Conservation (phyloP, 2,329 filamentous ascomycete genomes). For the Diaporthe amygdali region DNA sequence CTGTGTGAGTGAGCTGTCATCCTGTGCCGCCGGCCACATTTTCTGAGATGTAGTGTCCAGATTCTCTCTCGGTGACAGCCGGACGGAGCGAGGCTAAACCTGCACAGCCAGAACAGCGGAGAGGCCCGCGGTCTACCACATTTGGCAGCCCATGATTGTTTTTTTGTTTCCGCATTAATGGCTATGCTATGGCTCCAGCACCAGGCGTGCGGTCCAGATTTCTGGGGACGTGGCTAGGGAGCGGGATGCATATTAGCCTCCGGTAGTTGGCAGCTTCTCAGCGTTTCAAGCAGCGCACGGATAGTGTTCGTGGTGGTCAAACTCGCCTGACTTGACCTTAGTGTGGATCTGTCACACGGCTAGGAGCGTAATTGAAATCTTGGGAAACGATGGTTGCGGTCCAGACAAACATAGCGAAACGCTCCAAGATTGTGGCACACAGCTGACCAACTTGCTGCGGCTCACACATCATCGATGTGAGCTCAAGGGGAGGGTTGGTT, state of each 20-base stretch:
- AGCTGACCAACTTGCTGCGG: not conserved
- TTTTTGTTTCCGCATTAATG: slow-evolving; percentile 1
- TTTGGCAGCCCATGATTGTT: not conserved
- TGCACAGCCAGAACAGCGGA: not conserved
- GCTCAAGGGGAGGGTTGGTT: not conserved
- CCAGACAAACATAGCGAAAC: slow-evolving; percentile 8
- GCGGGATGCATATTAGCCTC: not conserved
- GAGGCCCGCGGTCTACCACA: not conserved
- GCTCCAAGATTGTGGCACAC: slow-evolving; percentile 2
- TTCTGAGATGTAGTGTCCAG: not conserved
- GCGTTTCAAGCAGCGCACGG: slow-evolving; percentile 13
- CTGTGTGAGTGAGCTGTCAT: not conserved
- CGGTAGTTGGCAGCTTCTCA: slow-evolving; percentile 14
- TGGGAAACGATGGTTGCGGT: not conserved
- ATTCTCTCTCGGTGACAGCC: not conserved
- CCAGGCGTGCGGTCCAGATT: not conserved
- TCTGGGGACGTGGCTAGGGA: not conserved
- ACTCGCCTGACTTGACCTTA: slow-evolving; percentile 7
- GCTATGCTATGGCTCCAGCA: slow-evolving; percentile 1
- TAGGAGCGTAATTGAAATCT: slow-evolving; percentile 8
- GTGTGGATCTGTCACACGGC: slow-evolving; percentile 13
- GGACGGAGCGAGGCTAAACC: not conserved
- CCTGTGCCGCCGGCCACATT: not conserved
- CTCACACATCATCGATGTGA: not conserved
- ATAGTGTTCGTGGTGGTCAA: slow-evolving; percentile 11